Conservation (phyloP, 208 protist species). For the Leishmania tropica region DNA sequence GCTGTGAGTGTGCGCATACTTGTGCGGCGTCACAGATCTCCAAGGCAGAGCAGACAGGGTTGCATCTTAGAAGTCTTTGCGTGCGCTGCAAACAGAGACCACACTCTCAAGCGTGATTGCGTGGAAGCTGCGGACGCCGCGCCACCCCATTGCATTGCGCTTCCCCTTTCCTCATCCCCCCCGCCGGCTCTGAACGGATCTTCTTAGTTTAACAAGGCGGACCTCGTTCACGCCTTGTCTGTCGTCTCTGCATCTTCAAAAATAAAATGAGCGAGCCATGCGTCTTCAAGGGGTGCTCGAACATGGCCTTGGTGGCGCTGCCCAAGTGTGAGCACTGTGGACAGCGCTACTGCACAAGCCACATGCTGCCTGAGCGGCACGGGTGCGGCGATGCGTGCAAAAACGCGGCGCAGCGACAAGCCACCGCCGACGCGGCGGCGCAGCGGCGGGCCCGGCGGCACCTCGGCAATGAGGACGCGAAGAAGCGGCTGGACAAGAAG, state of each 20-base stretch:
- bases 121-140: background rate
- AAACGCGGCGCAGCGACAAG: slow-evolving; percentile 58
- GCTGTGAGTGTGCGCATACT: too few relatives aligned
- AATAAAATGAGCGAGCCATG: slow-evolving; percentile 55
- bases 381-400: slow-evolving; percentile 79
- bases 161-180: background rate
- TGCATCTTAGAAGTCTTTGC: background rate
- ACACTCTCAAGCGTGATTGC: background rate
- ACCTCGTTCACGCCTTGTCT: slow-evolving; percentile 11
- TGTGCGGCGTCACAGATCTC: background rate
- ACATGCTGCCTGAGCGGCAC: slow-evolving; percentile 85
- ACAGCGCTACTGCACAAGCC: slow-evolving; percentile 69
- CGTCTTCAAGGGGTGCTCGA: slow-evolving; percentile 28
- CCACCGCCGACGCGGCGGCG: slow-evolving; percentile 58
- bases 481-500: slow-evolving; percentile 63
- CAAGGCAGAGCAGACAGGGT: background rate
- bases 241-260: slow-evolving; percentile 6
- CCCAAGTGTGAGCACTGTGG: slow-evolving; percentile 74
- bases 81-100: background rate
- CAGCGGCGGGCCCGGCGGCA: slow-evolving; percentile 62
- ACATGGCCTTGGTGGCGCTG: slow-evolving; percentile 54
- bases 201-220: background rate
- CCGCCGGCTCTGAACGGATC: background rate
- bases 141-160: background rate
- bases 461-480: slow-evolving; percentile 72